Evolutionary conservation across 192 early-diverging fungal genomes (phyloP).

Genomic region (Linnemannia hyalina): DNA sequence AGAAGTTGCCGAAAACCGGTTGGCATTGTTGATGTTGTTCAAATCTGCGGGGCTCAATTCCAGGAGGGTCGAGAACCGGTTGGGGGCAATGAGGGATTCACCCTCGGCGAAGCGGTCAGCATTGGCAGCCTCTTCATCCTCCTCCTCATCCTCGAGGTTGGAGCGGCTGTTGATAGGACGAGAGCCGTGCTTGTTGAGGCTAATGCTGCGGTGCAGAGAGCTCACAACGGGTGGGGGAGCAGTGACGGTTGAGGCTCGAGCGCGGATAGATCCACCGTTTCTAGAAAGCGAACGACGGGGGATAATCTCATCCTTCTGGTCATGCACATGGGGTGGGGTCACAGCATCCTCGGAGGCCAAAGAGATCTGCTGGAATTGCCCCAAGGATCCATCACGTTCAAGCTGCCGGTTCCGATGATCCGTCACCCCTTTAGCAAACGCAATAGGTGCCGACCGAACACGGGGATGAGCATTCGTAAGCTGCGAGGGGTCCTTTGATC

Average conservation of each 20-base stretch:
- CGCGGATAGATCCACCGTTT: background rate
- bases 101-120: conserved; percentile 23
- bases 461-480: conserved; percentile 44
- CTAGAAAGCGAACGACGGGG: conserved; percentile 21
- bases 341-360: conserved; percentile 30
- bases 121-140: conserved; percentile 4
- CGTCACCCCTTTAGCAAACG: conserved; percentile 36
- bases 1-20: conserved; percentile 22
- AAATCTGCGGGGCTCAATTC: conserved; percentile 18
- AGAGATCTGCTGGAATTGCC: conserved; percentile 55
- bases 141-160: conserved; percentile 2
- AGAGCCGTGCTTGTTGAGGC: conserved; percentile 34
- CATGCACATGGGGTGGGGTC: background rate
- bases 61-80: conserved; percentile 45
- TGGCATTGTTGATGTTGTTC: conserved; percentile 12
- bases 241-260: conserved; percentile 12
- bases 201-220: conserved; percentile 43
- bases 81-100: conserved; percentile 29
- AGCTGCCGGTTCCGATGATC: conserved; percentile 45
- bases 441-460: conserved; percentile 40
- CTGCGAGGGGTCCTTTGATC: background rate
- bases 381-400: conserved; percentile 43
- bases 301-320: conserved; percentile 9
- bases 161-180: conserved; percentile 19
- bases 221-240: conserved; percentile 23